A percentile compares a stretch with the other conserved stretches of the same genome.
These are phyloP conservation scores for Stylonectria norvegica DNA, from an alignment of 2,329 filamentous ascomycete genomes.

Conservation along the genomic window DNA sequence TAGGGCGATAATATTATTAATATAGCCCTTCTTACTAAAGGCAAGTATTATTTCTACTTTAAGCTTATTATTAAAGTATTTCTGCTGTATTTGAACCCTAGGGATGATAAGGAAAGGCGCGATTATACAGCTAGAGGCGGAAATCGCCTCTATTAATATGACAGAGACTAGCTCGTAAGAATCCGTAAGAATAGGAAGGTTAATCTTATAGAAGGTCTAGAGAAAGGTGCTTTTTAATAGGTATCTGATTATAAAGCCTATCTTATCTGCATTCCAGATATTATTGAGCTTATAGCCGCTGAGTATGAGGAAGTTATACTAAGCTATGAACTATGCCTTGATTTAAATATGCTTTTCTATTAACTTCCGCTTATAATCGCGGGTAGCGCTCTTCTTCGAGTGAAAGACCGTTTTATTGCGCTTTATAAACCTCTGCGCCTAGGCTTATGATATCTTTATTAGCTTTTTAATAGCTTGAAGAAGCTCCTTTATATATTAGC, in stretches of 20 bases:
- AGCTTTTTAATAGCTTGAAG: background rate
- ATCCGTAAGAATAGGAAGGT: constrained; percentile 1
- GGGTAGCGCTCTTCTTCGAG: no score
- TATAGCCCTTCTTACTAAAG: constrained; percentile 3
- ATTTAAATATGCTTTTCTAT: background rate
- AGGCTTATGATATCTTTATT: no score
- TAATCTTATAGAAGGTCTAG: constrained; percentile 1
- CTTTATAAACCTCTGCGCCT: no score
- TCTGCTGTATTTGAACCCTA: background rate
- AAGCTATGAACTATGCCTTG: no score
- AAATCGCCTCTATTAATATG: background rate
- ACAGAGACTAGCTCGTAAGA: background rate
- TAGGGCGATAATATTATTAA: constrained; percentile 2
- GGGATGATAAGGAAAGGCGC: background rate
- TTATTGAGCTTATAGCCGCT: background rate
- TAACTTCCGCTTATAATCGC: background rate
- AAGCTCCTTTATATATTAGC: background rate
- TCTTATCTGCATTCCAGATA: constrained; percentile 6
- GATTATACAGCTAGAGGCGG: background rate
- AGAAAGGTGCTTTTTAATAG: background rate
- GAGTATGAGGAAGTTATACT: no score
- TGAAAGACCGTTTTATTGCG: background rate
- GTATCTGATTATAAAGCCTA: constrained; percentile 4
- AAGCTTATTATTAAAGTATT: constrained; percentile 2
- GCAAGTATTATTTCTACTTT: constrained; percentile 1